Evolutionary conservation across 805 yeast species (phyloP).

Genomic region (Wickerhamiella galacta): DNA sequence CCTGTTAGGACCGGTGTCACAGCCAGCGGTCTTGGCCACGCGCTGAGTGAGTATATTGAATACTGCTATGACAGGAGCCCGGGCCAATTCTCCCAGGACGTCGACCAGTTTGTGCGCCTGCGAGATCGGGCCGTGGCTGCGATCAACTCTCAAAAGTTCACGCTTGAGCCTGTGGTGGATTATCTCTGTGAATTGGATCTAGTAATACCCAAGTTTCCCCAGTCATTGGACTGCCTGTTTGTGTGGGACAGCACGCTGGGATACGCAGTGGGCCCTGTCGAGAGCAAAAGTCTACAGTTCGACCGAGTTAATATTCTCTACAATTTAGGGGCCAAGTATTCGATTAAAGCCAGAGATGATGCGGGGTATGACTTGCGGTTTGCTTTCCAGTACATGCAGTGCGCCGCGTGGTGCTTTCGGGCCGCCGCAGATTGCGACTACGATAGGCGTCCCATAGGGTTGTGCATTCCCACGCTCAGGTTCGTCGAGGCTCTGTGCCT

Average conservation of each 20-base stretch:
- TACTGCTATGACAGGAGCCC: conserved; percentile 32
- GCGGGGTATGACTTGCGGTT: conserved; percentile 33
- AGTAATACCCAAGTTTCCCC: conserved; percentile 38
- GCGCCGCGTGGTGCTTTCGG: conserved; percentile 51
- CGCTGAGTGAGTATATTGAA: conserved; percentile 28
- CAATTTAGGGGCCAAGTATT: conserved; percentile 50
- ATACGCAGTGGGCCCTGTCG: conserved; percentile 31
- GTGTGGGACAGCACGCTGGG: conserved; percentile 63
- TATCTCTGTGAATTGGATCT: conserved; percentile 12
- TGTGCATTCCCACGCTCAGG: conserved; percentile 34
- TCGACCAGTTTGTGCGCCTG: conserved; percentile 17
- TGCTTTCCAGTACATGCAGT: conserved; percentile 49
- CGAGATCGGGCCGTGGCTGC: conserved; percentile 14
- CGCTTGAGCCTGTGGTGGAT: conserved; percentile 4
- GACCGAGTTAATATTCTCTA: conserved; percentile 50
- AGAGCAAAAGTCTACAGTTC: conserved; percentile 32
- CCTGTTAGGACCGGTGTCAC: conserved; percentile 3
- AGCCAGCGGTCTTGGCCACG: not conserved
- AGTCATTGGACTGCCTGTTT: conserved; percentile 36
- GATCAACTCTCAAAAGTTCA: not conserved
- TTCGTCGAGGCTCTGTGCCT: conserved; percentile 38
- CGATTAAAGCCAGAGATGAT: conserved; percentile 32
- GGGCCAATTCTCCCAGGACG: conserved; percentile 26
- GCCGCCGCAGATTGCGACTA: conserved; percentile 18
- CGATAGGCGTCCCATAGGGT: conserved; percentile 26